Evolutionary conservation across 805 yeast species (phyloP), one percentile per base, ranked within the genome.

Genomic region (Starmerella gropengiesseri): DNA sequence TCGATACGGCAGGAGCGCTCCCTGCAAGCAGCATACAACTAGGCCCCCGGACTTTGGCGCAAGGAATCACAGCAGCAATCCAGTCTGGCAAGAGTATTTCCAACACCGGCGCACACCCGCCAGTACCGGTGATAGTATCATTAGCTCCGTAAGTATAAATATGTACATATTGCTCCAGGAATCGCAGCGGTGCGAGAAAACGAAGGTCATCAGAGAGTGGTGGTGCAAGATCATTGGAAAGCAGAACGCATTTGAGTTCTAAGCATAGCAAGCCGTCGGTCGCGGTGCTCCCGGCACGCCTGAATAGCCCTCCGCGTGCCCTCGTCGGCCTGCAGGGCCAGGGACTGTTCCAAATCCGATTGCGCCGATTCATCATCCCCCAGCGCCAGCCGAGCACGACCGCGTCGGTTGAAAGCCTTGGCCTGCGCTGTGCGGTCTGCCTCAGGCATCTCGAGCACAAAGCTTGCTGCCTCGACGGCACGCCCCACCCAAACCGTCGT

Each of bases 351-450:
- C 46, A 86, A 70, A 44, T 78, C 78, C 7, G 59, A 60, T 39
- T 78, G 63, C 0, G 95, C 94, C 46, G 66, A 68, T 16, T 75
- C 85, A 40, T 79, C 81, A 56, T 84, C 79, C 51, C 78, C 79
- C 21, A 70, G 64, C 8, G 70, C 61, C 45, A 74, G 59, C 54
- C 75, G 69, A 0, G 89, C 94, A 56, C 70, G 63, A 33, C 93
- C 95, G 60, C 84, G 75, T 58, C 96, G 77, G 65, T 79, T 86
- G 27, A 74, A 64, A 0, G 95, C 95, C 65, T 87, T 87, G 12
- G 94, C 84, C 56, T 72, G 73, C 16, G 82, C 75, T 48, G 73
- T 72, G 2, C 54, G 60, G 17, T 20, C 17, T 7, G 56, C 60
- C 30, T 75, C 81, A 11, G 72, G 52, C 52, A 55, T 73, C 31